Evolutionary conservation across 202 grass and related monocot genomes (phyloP), one percentile per base, ranked within the genome.

Genomic region (Panicum virgatum): DNA sequence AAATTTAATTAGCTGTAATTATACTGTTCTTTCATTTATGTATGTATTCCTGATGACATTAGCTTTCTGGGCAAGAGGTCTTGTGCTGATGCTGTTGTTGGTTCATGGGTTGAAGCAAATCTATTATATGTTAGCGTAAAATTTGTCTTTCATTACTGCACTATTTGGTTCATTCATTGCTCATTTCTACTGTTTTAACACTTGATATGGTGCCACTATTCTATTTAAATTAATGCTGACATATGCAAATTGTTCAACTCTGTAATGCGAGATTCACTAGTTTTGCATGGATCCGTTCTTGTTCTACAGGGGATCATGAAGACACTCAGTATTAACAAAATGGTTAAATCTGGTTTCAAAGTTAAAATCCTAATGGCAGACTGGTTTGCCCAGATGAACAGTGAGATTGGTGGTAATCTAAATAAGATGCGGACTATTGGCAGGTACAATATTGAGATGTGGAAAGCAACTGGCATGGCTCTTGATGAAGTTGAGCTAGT

Each of bases 391-490:
- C 83, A 43, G 59, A 62, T 86, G 18, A 69, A 90, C 44, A 20
- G 19, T 66, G 40, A 86, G 3, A 90, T 90, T 69, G 83, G 83
- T 34, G 79, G 79, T 13, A 58, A 86, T 86, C 39, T 80, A 72
- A 78, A 78, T 25, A 79, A 90, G 54, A 80, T 86, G 29, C 40
- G 7, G 66, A 27, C 39, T 9, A 48, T 89, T 78, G 87, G 87
- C 66, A 42, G 6, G 9, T 86, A 90, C 66, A 72, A 86, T 40
- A 86, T 86, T 83, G 88, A 90, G 69, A 83, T 86, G 0, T 90
- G 88, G 88, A 90, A 79, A 80, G 79, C 83, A 69, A 22, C 73
- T 46, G 83, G 83, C 44, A 86, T 90, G 88, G 85, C 64, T 36
- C 83, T 86, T 56, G 80, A 90, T 22, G 18, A 13, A 12, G 79